These are phyloP conservation scores for Apiospora koreana DNA, from an alignment of 2,329 filamentous ascomycete genomes.

Conservation along the genomic window DNA sequence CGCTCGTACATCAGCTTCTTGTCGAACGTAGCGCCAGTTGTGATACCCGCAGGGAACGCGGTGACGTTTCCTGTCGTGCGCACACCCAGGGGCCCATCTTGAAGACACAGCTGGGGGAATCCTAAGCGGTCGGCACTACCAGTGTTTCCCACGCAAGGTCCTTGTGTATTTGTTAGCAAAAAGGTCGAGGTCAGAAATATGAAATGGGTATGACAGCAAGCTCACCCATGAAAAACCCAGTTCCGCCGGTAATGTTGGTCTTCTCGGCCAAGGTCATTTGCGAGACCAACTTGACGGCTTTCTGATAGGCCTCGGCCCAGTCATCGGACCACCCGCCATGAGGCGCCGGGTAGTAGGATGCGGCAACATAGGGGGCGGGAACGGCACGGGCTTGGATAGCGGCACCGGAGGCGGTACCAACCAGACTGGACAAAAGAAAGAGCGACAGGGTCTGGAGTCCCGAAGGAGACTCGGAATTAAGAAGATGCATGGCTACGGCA, in stretches of 20 bases:
- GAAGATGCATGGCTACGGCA: slow-evolving; percentile 21
- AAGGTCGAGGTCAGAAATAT: neutral
- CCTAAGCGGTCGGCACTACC: slow-evolving; percentile 70
- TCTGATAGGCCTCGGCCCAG: slow-evolving; percentile 71
- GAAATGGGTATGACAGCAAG: neutral
- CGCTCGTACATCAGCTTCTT: slow-evolving; percentile 71
- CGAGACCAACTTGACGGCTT: slow-evolving; percentile 67
- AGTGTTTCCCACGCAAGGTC: slow-evolving; percentile 74
- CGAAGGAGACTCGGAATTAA: slow-evolving; percentile 23
- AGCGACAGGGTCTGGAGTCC: slow-evolving; percentile 28
- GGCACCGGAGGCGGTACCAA: slow-evolving; percentile 20
- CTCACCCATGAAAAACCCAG: slow-evolving; percentile 68
- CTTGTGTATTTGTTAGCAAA: slow-evolving; percentile 19
- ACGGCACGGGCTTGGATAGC: slow-evolving; percentile 27
- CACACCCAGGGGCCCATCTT: slow-evolving; percentile 72
- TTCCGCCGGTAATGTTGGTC: slow-evolving; percentile 73
- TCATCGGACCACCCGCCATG: slow-evolving; percentile 69
- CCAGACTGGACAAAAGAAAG: slow-evolving; percentile 19
- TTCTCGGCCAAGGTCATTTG: slow-evolving; percentile 82
- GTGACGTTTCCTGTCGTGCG: slow-evolving; percentile 74
- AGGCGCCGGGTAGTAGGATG: slow-evolving; percentile 73
- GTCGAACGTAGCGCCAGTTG: slow-evolving; percentile 72
- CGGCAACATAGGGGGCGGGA: slow-evolving; percentile 41
- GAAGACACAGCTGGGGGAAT: slow-evolving; percentile 71
- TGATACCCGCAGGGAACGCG: slow-evolving; percentile 79